Conservation (phyloP, 176 grass and related monocot species). For the Carex scoparia region DNA sequence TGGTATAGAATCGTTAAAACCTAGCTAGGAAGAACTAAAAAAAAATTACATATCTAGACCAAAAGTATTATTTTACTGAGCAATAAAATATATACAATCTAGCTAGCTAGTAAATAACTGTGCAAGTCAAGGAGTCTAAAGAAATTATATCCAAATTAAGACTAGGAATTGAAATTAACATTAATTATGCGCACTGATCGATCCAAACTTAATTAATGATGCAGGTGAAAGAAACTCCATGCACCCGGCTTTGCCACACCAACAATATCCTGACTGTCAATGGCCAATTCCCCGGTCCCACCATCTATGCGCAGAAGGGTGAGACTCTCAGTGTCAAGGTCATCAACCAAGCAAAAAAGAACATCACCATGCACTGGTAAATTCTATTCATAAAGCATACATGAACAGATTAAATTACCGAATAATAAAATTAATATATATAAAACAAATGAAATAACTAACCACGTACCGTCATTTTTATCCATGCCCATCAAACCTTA, state of each 20-base stretch:
- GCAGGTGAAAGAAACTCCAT: slow-evolving; percentile 48
- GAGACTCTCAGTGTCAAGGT: slow-evolving; percentile 56
- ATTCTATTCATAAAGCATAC: not conserved
- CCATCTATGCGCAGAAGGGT: slow-evolving; percentile 50
- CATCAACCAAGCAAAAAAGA: slow-evolving; percentile 47
- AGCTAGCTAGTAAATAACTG: not conserved
- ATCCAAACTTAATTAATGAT: slow-evolving; percentile 7
- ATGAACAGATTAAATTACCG: not conserved
- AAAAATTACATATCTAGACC: not conserved
- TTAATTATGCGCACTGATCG: too few species aligned
- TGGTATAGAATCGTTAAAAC: not conserved
- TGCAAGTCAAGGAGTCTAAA: not conserved
- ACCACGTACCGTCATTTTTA: too few species aligned
- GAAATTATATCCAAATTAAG: not conserved
- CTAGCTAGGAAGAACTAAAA: not conserved
- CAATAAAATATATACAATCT: not conserved
- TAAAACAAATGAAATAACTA: too few species aligned
- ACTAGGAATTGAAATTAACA: not conserved
- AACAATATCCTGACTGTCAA: slow-evolving; percentile 69
- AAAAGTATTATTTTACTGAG: not conserved
- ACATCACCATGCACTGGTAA: slow-evolving; percentile 78
- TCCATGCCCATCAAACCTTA: too few species aligned
- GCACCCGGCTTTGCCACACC: slow-evolving; percentile 46
- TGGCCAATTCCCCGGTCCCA: slow-evolving; percentile 60
- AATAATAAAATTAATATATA: not conserved